Evolutionary conservation across 257 asterid genomes (phyloP), one percentile per base, ranked within the genome.

Genomic region (Plantago major): DNA sequence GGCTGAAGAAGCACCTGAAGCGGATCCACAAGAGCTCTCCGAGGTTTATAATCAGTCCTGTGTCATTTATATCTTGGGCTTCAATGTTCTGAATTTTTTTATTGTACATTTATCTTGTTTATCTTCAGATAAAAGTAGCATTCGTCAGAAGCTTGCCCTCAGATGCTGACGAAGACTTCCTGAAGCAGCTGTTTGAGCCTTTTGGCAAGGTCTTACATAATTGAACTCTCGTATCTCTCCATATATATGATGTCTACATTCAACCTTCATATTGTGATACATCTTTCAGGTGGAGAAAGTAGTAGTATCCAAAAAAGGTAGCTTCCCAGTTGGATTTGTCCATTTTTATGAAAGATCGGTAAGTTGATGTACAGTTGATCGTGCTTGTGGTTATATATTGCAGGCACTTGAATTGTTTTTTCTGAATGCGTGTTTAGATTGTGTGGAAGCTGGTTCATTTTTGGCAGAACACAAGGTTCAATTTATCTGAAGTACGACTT

Each of bases 261-360:
- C 71, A 55, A 70, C 42, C 62, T 51, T 61, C 62, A 67, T 51
- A 38, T 68, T 60, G 50, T 65, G 69, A 60, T 62, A 54, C 48
- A 61, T 71, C 72, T 81, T 74, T 45, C 84, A 90, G 98, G 85
- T 91, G 50, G 98, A 88, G 76, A 91, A 81, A 76, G 86, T 88
- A 26, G 88, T 79, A 53, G 72, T 88, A 61, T 76, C 86, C 67
- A 84, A 71, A 71, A 91, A 70, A 70, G 82, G 90, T 56, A 66
- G 71, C 75, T 65, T 74, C 52, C 80, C 82, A 0, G 74, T 91
- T 60, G 98, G 94, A 42, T 91, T 91, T 70, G 84, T 91, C 74
- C 90, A 91, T 81, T 91, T 88, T 68, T 49, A 73, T 16, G 81
- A 75, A 48, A 81, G 98, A 77, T 71, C 74, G 42, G 98, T 88